phyloP scores from a whole-genome alignment of 2,329 filamentous ascomycete species.

The Ophidiomyces ophidiicola region DNA sequence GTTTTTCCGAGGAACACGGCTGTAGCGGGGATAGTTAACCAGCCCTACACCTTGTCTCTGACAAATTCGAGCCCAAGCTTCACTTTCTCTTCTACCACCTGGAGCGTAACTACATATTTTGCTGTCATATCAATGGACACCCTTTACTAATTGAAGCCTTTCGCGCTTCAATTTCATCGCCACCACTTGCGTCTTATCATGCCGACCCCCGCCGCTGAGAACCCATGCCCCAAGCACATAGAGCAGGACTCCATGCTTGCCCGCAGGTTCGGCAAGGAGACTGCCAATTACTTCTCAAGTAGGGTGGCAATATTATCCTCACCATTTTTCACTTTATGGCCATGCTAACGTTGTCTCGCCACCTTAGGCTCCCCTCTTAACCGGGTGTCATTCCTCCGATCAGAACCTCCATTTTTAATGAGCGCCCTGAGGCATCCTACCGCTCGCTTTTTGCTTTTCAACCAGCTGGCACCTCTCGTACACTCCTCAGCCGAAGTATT shows the following conservation, averaged over 20 bases:
- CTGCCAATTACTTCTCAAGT: slow-evolving; percentile 42
- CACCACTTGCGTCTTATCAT: slow-evolving; percentile 1
- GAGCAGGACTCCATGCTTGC: slow-evolving; percentile 45
- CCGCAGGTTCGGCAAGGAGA: slow-evolving; percentile 39
- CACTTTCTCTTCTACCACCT: too few species aligned
- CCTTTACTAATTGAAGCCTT: too few species aligned
- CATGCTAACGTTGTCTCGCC: slow-evolving; percentile 2
- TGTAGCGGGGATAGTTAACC: not conserved
- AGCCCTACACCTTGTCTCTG: too few species aligned
- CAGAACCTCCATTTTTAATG: slow-evolving; percentile 38
- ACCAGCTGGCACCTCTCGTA: slow-evolving; percentile 63
- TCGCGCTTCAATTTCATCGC: too few species aligned
- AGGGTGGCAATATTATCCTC: slow-evolving; percentile 13
- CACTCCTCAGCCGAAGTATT: slow-evolving; percentile 50
- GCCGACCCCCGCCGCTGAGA: slow-evolving; percentile 9
- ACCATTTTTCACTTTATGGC: too few species aligned
- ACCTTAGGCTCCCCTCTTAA: slow-evolving; percentile 42
- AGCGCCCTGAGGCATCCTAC: slow-evolving; percentile 37
- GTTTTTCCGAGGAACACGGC: not conserved
- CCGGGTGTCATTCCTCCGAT: slow-evolving; percentile 39
- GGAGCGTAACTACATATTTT: too few species aligned
- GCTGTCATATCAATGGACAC: too few species aligned
- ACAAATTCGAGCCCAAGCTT: too few species aligned
- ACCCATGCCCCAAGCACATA: slow-evolving; percentile 48
- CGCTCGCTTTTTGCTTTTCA: slow-evolving; percentile 60